Conservation (phyloP, 305 asterid genomes). For the Coffea humblotiana region DNA sequence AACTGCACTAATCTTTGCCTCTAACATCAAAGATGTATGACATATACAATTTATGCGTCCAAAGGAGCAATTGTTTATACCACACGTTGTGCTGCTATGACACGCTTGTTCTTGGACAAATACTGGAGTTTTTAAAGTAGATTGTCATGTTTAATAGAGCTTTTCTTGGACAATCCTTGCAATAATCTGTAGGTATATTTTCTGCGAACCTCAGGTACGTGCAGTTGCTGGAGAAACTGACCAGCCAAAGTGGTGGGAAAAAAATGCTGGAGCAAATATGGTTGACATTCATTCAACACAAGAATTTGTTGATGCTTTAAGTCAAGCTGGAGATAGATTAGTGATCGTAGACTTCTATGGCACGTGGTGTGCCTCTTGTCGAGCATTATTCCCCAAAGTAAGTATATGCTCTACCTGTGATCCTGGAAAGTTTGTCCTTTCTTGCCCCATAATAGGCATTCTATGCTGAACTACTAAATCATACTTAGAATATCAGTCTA, state of each 20-base stretch:
- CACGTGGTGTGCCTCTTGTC: slow-evolving; percentile 81
- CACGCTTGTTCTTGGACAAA: too few relatives aligned
- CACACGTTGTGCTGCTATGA: too few relatives aligned
- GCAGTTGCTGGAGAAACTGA: slow-evolving; percentile 49
- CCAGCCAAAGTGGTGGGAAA: slow-evolving; percentile 78
- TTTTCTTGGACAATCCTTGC: not conserved
- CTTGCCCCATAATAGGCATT: not conserved
- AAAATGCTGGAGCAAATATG: slow-evolving; percentile 58
- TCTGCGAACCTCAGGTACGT: slow-evolving; percentile 38
- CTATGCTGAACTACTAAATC: not conserved
- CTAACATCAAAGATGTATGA: not conserved
- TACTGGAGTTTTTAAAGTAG: not conserved
- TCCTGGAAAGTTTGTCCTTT: not conserved
- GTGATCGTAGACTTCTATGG: slow-evolving; percentile 68
- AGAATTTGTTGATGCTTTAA: slow-evolving; percentile 58
- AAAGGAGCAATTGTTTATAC: too few relatives aligned
- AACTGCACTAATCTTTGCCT: not conserved
- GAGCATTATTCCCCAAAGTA: slow-evolving; percentile 72
- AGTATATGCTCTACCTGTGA: slow-evolving; percentile 4
- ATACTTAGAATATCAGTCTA: not conserved
- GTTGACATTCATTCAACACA: slow-evolving; percentile 61
- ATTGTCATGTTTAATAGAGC: not conserved
- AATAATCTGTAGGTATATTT: slow-evolving; percentile 6
- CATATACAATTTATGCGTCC: too few relatives aligned
- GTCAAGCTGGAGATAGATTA: slow-evolving; percentile 66